These are phyloP conservation scores for Nicotiana noctiflora DNA, from an alignment of 257 asterid species.

Conservation along the genomic window DNA sequence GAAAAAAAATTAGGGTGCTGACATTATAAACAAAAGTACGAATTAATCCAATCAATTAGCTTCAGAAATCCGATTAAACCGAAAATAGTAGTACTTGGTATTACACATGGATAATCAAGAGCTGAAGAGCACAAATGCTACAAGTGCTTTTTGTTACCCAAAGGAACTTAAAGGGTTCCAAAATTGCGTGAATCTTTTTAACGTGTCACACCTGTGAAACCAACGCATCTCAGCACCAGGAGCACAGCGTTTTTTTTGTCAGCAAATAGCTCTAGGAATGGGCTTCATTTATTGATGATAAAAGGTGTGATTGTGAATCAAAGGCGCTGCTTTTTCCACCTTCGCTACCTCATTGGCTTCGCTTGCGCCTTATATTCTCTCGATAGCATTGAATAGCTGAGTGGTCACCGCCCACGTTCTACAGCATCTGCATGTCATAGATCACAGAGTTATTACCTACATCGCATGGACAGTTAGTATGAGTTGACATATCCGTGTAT, in stretches of 20 bases:
- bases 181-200: neutral
- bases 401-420: slow-evolving; percentile 4
- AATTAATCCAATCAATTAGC: too few relatives aligned
- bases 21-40: too few relatives aligned
- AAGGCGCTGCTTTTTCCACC: neutral
- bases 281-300: neutral
- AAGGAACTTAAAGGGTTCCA: neutral
- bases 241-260: neutral
- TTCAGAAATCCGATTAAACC: too few relatives aligned
- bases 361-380: neutral
- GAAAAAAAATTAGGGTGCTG: too few relatives aligned
- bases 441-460: neutral
- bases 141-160: neutral
- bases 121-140: too few relatives aligned
- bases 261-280: neutral
- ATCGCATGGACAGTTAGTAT: neutral
- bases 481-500: neutral
- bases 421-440: neutral
- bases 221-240: neutral
- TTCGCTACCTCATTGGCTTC: neutral
- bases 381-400: neutral
- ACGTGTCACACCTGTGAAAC: neutral
- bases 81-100: too few relatives aligned
- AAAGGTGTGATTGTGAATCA: neutral
- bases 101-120: too few relatives aligned